Evolutionary conservation across 2,329 filamentous ascomycete species (phyloP).

Genomic region (Chaetomium sp.): DNA sequence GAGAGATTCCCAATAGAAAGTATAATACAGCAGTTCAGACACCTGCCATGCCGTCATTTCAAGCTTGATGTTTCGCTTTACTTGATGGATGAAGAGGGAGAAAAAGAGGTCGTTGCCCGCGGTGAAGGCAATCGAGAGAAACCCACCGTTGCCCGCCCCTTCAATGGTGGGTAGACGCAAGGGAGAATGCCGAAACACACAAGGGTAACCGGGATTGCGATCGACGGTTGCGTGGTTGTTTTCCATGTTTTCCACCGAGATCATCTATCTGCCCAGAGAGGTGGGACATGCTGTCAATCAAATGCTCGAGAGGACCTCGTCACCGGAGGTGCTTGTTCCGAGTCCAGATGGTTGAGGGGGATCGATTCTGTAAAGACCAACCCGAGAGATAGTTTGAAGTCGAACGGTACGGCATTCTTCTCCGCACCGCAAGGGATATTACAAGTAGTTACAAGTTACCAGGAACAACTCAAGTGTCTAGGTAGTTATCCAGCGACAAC

Average conservation of each 20-base stretch:
- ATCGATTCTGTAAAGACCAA: not conserved
- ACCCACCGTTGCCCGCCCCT: no score
- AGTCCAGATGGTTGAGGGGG: not conserved
- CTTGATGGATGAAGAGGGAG: no score
- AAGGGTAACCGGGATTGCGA: not conserved
- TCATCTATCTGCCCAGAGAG: not conserved
- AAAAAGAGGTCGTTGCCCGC: no score
- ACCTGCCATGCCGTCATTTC: not conserved
- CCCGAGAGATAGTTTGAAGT: not conserved
- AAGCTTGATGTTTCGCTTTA: not conserved
- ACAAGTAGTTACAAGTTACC: not conserved
- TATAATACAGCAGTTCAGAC: slow-evolving; percentile 26
- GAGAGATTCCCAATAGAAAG: slow-evolving; percentile 23
- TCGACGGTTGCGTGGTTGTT: not conserved
- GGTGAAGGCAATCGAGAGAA: no score
- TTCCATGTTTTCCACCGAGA: not conserved
- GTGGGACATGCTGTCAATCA: not conserved
- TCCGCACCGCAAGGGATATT: not conserved
- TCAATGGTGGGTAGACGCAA: not conserved
- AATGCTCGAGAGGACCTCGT: not conserved
- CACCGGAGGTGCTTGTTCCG: not conserved
- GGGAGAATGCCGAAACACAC: not conserved
- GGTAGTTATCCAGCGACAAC: not conserved
- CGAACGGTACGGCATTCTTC: not conserved
- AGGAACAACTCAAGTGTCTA: not conserved